Conservation (phyloP, 1,139 yeast species). For the Debaryomyces subglobosus region DNA sequence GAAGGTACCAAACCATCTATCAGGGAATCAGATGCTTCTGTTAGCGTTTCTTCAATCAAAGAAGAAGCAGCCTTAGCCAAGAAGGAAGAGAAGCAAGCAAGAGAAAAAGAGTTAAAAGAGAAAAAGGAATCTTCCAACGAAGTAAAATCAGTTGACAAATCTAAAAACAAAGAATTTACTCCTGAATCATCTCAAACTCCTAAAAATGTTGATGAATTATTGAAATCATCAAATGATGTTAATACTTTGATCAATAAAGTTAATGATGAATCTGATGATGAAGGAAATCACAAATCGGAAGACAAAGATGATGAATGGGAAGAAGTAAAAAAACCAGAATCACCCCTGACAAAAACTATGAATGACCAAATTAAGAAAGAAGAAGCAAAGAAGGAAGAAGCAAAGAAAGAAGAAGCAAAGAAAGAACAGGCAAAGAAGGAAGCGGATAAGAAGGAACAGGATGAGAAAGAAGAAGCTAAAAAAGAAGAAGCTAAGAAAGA, state of each 20-base stretch:
- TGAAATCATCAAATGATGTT: slow-evolving; percentile 44
- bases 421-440: slow-evolving; percentile 16
- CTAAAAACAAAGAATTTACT: slow-evolving; percentile 17
- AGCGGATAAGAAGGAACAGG: slow-evolving; percentile 19
- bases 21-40: slow-evolving; percentile 38
- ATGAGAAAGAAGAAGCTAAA: slow-evolving; percentile 15
- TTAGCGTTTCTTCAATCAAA: slow-evolving; percentile 29
- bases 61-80: slow-evolving; percentile 25
- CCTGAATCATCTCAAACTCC: slow-evolving; percentile 17
- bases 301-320: slow-evolving; percentile 48
- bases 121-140: slow-evolving; percentile 9
- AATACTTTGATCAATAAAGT: slow-evolving; percentile 43
- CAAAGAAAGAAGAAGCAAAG: slow-evolving; percentile 15
- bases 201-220: slow-evolving; percentile 41
- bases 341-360: slow-evolving; percentile 11
- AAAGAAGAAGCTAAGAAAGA: slow-evolving; percentile 16
- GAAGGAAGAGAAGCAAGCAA: slow-evolving; percentile 20
- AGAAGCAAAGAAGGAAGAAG: slow-evolving; percentile 15
- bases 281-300: slow-evolving; percentile 31
- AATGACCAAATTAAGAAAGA: slow-evolving; percentile 2
- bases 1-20: slow-evolving; percentile 67
- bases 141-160: slow-evolving; percentile 12
- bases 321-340: slow-evolving; percentile 39
- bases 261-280: slow-evolving; percentile 44
- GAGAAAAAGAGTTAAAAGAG: slow-evolving; percentile 12